Evolutionary conservation across 192 early-diverging fungal species (phyloP).

Genomic region (Coemansia sp.): DNA sequence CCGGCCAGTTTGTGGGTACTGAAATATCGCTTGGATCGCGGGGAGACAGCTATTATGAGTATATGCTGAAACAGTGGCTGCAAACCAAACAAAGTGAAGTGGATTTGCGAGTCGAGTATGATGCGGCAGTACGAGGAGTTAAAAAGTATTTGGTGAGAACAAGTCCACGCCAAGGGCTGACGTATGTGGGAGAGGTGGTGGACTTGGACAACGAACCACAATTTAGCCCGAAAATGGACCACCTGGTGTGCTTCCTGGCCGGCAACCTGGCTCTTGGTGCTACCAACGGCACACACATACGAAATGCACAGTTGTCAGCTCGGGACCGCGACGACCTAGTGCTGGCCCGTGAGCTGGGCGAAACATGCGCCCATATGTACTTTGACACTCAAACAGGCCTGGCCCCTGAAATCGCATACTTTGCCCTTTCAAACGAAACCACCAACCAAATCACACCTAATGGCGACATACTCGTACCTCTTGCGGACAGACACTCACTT

Average conservation of each 20-base stretch:
- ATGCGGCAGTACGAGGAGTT: conserved; percentile 52
- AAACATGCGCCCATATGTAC: conserved; percentile 85
- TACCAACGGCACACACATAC: conserved; percentile 26
- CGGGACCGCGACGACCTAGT: conserved; percentile 64
- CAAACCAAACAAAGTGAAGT: conserved; percentile 69
- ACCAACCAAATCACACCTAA: conserved; percentile 19
- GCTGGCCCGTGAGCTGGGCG: conserved; percentile 76
- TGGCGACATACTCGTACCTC: conserved; percentile 32
- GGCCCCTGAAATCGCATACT: conserved; percentile 56
- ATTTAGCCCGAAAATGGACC: conserved; percentile 75
- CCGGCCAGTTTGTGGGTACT: conserved; percentile 13
- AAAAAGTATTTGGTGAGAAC: conserved; percentile 33
- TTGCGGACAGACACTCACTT: conserved; percentile 51
- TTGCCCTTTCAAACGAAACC: background rate
- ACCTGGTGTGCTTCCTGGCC: conserved; percentile 87
- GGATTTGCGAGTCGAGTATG: conserved; percentile 67
- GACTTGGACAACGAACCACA: conserved; percentile 53
- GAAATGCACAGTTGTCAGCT: conserved; percentile 1
- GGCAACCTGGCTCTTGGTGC: conserved; percentile 52
- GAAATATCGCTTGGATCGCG: conserved; percentile 35
- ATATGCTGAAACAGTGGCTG: conserved; percentile 89
- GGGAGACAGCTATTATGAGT: conserved; percentile 96
- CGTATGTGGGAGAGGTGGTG: conserved; percentile 35
- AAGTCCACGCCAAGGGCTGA: conserved; percentile 21
- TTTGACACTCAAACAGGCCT: conserved; percentile 74